A percentile compares a stretch with the other conserved stretches of the same genome.
These are phyloP conservation scores for Solanum sejunctum DNA, from an alignment of 257 asterid species.

Conservation along the genomic window DNA sequence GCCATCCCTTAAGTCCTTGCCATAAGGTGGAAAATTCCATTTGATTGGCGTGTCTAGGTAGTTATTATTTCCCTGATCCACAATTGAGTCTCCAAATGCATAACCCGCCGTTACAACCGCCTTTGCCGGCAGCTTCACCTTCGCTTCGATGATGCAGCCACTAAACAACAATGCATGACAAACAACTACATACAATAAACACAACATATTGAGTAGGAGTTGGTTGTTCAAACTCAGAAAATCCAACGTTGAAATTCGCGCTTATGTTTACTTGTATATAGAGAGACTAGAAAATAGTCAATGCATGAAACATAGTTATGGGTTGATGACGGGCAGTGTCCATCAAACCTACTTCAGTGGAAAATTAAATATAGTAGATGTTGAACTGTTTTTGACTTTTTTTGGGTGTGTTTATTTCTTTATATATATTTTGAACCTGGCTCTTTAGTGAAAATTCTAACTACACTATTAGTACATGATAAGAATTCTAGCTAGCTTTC, in stretches of 20 bases:
- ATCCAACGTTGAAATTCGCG: not conserved
- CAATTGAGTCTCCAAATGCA: conserved; percentile 53
- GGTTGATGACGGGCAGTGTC: not conserved
- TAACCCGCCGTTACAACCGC: conserved; percentile 24
- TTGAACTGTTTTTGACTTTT: no score
- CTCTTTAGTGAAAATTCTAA: no score
- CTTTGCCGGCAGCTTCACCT: conserved; percentile 8
- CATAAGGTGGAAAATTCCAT: conserved; percentile 44
- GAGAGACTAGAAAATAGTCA: not conserved
- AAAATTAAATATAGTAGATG: no score
- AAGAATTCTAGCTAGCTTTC: not conserved
- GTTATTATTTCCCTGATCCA: conserved; percentile 54
- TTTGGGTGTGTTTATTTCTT: no score
- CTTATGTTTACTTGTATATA: not conserved
- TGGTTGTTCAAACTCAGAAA: not conserved
- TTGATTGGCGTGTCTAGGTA: conserved; percentile 23
- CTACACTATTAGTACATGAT: not conserved
- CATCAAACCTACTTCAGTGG: no score
- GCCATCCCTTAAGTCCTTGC: conserved; percentile 47
- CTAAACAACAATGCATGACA: not conserved
- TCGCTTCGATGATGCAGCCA: not conserved
- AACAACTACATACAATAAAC: not conserved
- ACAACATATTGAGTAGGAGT: not conserved
- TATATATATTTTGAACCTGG: no score
- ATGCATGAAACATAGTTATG: not conserved